Conservation (phyloP, 495 filamentous ascomycete genomes). For the Penicillium salamii region DNA sequence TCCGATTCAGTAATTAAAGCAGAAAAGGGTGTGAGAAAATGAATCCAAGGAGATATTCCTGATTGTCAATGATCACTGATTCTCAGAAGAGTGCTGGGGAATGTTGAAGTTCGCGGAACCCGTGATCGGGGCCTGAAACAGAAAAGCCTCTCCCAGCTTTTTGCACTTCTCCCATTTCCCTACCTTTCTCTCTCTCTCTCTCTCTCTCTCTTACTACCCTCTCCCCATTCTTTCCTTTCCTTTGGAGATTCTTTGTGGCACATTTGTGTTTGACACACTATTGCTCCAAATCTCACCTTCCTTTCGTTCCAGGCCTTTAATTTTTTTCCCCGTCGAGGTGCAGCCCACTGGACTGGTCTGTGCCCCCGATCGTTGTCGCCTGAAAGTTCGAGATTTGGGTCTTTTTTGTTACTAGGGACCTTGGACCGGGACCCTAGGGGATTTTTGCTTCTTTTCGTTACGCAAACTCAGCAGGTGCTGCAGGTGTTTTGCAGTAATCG, state of each 20-base stretch:
- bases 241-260: conserved; percentile 28
- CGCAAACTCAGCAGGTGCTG: conserved; percentile 88
- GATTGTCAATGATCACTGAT: too few species aligned
- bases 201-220: conserved; percentile 9
- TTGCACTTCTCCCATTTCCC: conserved; percentile 13
- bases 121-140: conserved; percentile 19
- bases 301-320: conserved; percentile 36
- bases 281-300: conserved; percentile 38
- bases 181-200: conserved; percentile 7
- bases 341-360: conserved; percentile 54
- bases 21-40: background rate
- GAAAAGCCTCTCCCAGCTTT: conserved; percentile 19
- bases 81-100: conserved; percentile 1
- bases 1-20: background rate
- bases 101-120: conserved; percentile 17
- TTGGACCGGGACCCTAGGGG: conserved; percentile 13
- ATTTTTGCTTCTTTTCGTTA: conserved; percentile 26
- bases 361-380: conserved; percentile 36
- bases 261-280: conserved; percentile 52
- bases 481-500: conserved; percentile 65
- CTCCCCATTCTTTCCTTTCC: conserved; percentile 26
- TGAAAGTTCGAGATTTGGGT: conserved; percentile 26
- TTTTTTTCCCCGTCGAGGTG: conserved; percentile 27
- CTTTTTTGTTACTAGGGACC: conserved; percentile 20
- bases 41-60: too few species aligned